Conservation (phyloP, 352 stramenopile genomes). For the Globisporangium polare region DNA sequence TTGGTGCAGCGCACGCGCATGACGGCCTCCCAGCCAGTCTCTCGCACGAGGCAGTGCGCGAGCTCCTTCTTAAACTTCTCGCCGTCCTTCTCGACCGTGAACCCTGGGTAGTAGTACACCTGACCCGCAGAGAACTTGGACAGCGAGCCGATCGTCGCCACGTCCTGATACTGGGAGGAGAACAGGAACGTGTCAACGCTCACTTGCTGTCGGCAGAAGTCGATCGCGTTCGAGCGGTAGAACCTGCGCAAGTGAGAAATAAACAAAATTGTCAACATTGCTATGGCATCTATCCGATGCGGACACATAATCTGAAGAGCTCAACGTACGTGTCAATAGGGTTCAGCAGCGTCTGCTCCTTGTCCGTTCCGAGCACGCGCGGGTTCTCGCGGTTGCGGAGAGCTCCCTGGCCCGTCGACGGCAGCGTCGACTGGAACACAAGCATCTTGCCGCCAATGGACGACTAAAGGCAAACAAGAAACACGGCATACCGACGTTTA, state of each 20-base stretch:
- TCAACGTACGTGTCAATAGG: slow-evolving; percentile 69
- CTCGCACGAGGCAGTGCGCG: slow-evolving; percentile 86
- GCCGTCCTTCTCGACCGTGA: slow-evolving; percentile 89
- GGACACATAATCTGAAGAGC: neutral
- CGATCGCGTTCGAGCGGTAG: slow-evolving; percentile 91
- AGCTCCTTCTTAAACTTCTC: slow-evolving; percentile 94
- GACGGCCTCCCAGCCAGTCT: slow-evolving; percentile 95
- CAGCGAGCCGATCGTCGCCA: slow-evolving; percentile 93
- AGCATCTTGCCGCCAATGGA: slow-evolving; percentile 88
- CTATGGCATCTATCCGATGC: neutral
- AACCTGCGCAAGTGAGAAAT: slow-evolving; percentile 45
- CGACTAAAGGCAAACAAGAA: slow-evolving; percentile 32
- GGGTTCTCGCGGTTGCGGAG: slow-evolving; percentile 85
- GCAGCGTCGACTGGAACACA: slow-evolving; percentile 84
- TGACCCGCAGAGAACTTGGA: slow-evolving; percentile 95
- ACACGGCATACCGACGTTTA: slow-evolving; percentile 23
- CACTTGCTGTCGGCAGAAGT: slow-evolving; percentile 98
- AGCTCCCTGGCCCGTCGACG: slow-evolving; percentile 67
- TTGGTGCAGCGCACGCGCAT: slow-evolving; percentile 97
- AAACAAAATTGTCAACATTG: neutral
- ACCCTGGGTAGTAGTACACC: slow-evolving; percentile 96
- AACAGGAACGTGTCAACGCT: slow-evolving; percentile 99
- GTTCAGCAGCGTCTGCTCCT: slow-evolving; percentile 90
- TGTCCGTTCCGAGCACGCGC: slow-evolving; percentile 78
- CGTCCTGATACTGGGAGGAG: slow-evolving; percentile 94